phyloP scores from a whole-genome alignment of 768 basidiomycete species.

The Termitomyces sp. region DNA sequence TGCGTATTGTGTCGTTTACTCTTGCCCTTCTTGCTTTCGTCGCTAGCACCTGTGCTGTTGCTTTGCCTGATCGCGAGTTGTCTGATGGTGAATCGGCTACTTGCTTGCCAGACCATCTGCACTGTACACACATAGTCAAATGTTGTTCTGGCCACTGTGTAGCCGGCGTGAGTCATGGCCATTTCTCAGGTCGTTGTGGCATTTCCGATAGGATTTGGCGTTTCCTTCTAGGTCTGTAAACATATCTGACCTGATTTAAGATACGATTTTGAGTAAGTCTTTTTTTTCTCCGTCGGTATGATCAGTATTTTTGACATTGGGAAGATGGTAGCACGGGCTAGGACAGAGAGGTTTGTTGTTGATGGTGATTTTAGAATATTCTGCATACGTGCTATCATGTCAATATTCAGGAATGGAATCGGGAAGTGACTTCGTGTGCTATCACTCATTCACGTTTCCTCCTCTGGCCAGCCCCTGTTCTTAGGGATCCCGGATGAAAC shows the following conservation, averaged over 20 bases:
- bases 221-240: not conserved
- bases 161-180: not conserved
- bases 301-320: not conserved
- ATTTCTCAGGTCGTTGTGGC: not conserved
- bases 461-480: too few species aligned
- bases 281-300: not conserved
- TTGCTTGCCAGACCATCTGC: not conserved
- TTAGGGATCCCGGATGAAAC: too few species aligned
- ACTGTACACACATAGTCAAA: not conserved
- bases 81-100: not conserved
- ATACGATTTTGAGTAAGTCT: not conserved
- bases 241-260: not conserved
- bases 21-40: not conserved
- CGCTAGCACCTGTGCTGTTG: not conserved
- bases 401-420: too few species aligned
- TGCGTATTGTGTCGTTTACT: not conserved
- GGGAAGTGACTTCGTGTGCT: too few species aligned
- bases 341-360: not conserved
- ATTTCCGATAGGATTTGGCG: not conserved
- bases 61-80: not conserved
- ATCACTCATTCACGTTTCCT: too few species aligned
- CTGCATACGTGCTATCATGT: too few species aligned
- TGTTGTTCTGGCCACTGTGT: constrained; percentile 1
- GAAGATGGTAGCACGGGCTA: too few species aligned
- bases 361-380: not conserved